These are phyloP conservation scores for Pseudocercospora cruenta DNA, from an alignment of 2,329 filamentous ascomycete species.

Conservation along the genomic window DNA sequence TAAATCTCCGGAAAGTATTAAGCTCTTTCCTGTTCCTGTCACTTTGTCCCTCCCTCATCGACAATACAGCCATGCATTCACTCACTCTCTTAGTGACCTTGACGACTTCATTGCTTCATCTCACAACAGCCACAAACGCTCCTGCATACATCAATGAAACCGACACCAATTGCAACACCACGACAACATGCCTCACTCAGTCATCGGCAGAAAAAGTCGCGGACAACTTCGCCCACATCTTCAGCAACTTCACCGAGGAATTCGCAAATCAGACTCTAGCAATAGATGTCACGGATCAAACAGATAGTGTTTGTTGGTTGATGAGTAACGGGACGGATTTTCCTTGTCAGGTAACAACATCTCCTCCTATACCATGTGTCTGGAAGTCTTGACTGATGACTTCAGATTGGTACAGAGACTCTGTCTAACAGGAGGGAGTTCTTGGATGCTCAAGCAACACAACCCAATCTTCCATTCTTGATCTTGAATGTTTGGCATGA, in stretches of 20 bases:
- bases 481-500: slow-evolving; percentile 33
- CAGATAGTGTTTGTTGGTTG: slow-evolving; percentile 34
- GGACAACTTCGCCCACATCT: slow-evolving; percentile 31
- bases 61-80: neutral
- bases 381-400: neutral
- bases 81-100: neutral
- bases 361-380: no score
- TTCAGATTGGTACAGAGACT: slow-evolving; percentile 14
- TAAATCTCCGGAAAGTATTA: neutral
- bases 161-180: no score
- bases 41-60: neutral
- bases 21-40: neutral
- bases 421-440: slow-evolving; percentile 27
- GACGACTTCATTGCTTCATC: no score
- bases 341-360: slow-evolving; percentile 18
- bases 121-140: no score
- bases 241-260: slow-evolving; percentile 30
- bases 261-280: slow-evolving; percentile 27
- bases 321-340: slow-evolving; percentile 33
- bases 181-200: slow-evolving; percentile 22
- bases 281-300: slow-evolving; percentile 31
- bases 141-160: no score
- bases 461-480: slow-evolving; percentile 33
- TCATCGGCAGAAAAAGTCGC: slow-evolving; percentile 27
- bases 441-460: slow-evolving; percentile 29